These are phyloP conservation scores for Sporisorium exsertum DNA, from an alignment of 1,284 basidiomycete genomes.

Conservation along the genomic window DNA sequence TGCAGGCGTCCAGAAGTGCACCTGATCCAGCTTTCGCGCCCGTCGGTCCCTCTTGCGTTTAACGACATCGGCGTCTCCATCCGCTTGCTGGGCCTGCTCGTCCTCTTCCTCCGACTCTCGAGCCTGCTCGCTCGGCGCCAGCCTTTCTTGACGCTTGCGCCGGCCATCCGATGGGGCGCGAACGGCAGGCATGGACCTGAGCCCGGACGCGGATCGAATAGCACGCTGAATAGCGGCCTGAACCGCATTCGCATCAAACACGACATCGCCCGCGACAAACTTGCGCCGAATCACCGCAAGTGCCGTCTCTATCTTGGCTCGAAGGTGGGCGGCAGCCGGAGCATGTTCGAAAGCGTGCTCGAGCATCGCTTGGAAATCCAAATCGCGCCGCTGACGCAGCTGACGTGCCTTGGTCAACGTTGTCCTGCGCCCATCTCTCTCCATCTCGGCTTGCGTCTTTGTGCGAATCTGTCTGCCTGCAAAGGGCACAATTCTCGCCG, in stretches of 20 bases:
- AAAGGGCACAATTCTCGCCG: neutral
- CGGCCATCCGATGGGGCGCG: conserved; percentile 13
- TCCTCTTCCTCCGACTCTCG: conserved; percentile 2
- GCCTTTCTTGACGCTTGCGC: conserved; percentile 1
- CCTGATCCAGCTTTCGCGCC: conserved; percentile 18
- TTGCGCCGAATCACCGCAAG: conserved; percentile 30
- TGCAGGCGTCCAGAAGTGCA: conserved; percentile 77
- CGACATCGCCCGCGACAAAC: conserved; percentile 29
- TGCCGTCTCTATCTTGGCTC: conserved; percentile 38
- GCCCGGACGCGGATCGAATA: conserved; percentile 27
- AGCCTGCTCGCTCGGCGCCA: neutral
- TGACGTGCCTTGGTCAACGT: conserved; percentile 44
- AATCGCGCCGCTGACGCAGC: conserved; percentile 31
- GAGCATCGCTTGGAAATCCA: conserved; percentile 33
- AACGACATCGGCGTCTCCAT: neutral
- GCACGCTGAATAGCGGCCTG: conserved; percentile 29
- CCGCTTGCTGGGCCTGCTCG: conserved; percentile 3
- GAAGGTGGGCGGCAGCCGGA: conserved; percentile 26
- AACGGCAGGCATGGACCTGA: conserved; percentile 24
- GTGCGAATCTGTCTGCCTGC: neutral
- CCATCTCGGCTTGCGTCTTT: conserved; percentile 18
- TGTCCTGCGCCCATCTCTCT: conserved; percentile 33
- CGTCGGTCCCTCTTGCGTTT: conserved; percentile 20
- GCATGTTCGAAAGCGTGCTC: conserved; percentile 20
- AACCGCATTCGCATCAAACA: conserved; percentile 28